Evolutionary conservation across 768 basidiomycete species (phyloP), one percentile per base, ranked within the genome.

Genomic region (Russula sp.): DNA sequence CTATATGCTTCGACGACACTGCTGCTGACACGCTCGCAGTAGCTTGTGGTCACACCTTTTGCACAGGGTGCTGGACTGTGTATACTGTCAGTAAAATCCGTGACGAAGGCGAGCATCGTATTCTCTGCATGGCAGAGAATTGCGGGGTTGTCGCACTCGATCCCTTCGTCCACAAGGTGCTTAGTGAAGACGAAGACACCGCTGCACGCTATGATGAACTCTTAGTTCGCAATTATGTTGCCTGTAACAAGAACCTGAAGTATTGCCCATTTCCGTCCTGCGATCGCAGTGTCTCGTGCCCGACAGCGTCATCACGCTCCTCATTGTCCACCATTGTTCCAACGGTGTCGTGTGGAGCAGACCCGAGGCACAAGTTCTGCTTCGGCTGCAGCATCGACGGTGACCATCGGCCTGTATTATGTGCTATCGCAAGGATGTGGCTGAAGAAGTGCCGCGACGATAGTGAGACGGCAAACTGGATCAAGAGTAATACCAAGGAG

Each of bases 401-500:
- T 66, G 93, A 96, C 71, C 97, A 99, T 71, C 83, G 93, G 35
- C 97, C 97, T 0, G 85, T 97, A 47, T 81, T 97, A 51, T 99
- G 97, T 73, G 78, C 75, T 6, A 87, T 95, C 25, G 91, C 94
- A 65, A 86, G 81, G 77, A 82, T 93, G 79, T 99, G 97, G 97
- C 75, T 95, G 69, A 91, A 88, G 82, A 98, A 99, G 75, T 98
- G 97, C 74, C 83, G 85, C 54, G 97, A 99, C 72, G 97, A 99
- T 71, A 91, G 88, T 65, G 97, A 99, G 77, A 99, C 97, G 18
- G 93, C 94, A 29, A 98, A 99, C 73, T 99, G 97, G 97, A 93
- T 99, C 79, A 93, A 92, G 83, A 97, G 94, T 65, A 98, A 99
- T 72, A 99, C 97, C 45, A 98, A 99, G 79, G 97, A 99, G 74